Conservation (phyloP, 1,284 basidiomycete species). For the Malassezia globosa region DNA sequence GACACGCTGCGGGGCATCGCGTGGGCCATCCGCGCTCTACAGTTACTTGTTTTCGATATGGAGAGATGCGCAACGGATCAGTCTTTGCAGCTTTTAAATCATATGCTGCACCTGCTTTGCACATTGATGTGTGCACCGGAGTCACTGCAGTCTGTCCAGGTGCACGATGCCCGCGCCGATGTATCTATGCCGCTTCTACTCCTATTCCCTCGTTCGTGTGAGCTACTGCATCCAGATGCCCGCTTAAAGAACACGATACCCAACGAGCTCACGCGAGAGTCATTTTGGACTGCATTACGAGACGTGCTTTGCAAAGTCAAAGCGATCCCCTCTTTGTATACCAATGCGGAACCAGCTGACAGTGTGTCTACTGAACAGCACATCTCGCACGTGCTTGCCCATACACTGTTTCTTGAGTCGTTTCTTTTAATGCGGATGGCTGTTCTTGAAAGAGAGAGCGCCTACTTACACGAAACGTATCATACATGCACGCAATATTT, state of each 20-base stretch:
- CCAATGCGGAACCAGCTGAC: slow-evolving; percentile 2
- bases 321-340: not conserved
- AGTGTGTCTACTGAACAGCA: not conserved
- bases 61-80: not conserved
- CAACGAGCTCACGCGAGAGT: slow-evolving; percentile 3
- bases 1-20: slow-evolving; percentile 15
- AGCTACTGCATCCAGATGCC: slow-evolving; percentile 3
- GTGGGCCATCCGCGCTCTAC: slow-evolving; percentile 7
- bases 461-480: slow-evolving; percentile 3
- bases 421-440: slow-evolving; percentile 9
- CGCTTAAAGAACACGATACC: slow-evolving; percentile 1
- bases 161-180: slow-evolving; percentile 1
- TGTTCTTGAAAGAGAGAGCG: not conserved
- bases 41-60: not conserved
- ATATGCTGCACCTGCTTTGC: slow-evolving; percentile 10
- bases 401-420: slow-evolving; percentile 6
- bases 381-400: not conserved
- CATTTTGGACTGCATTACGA: slow-evolving; percentile 5
- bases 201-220: slow-evolving; percentile 14
- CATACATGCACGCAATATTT: slow-evolving; percentile 5
- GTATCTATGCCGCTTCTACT: slow-evolving; percentile 4
- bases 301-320: not conserved
- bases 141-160: not conserved
- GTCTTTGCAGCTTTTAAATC: slow-evolving; percentile 1
- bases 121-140: slow-evolving; percentile 11